Conservation (phyloP, 2,329 filamentous ascomycete genomes). For the Neurospora sp. region DNA sequence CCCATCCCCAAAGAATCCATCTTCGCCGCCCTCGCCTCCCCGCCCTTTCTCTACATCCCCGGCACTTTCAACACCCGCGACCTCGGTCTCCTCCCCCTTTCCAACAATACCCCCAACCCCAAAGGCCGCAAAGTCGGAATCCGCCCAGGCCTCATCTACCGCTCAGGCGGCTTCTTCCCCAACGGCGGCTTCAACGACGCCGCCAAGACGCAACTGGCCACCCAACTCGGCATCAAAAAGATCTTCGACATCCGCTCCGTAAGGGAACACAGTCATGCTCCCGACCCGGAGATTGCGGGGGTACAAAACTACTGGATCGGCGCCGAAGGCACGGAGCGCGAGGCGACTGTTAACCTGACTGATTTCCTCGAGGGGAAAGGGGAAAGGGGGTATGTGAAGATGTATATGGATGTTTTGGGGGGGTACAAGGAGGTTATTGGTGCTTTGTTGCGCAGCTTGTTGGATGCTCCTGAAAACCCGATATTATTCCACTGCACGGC, state of each 20-base stretch:
- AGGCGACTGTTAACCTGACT: constrained; percentile 27
- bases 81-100: constrained; percentile 31
- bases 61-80: constrained; percentile 45
- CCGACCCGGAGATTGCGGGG: constrained; percentile 34
- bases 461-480: constrained; percentile 34
- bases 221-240: constrained; percentile 29
- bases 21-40: constrained; percentile 24
- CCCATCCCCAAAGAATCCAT: constrained; percentile 23
- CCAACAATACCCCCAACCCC: neutral
- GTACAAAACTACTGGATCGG: constrained; percentile 35
- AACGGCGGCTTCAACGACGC: constrained; percentile 22
- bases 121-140: constrained; percentile 15
- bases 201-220: constrained; percentile 28
- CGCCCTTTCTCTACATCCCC: constrained; percentile 36
- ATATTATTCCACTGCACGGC: constrained; percentile 49
- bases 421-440: constrained; percentile 33
- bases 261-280: constrained; percentile 31
- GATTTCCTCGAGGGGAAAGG: constrained; percentile 37
- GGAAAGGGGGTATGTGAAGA: constrained; percentile 31
- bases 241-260: constrained; percentile 43
- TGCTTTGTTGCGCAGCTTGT: constrained; percentile 22
- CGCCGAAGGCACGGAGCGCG: constrained; percentile 21
- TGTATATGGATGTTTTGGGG: constrained; percentile 38
- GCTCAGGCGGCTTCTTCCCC: constrained; percentile 33
- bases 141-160: constrained; percentile 33